Conservation (phyloP, 176 grass and related monocot genomes). For the Otatea glauca region DNA sequence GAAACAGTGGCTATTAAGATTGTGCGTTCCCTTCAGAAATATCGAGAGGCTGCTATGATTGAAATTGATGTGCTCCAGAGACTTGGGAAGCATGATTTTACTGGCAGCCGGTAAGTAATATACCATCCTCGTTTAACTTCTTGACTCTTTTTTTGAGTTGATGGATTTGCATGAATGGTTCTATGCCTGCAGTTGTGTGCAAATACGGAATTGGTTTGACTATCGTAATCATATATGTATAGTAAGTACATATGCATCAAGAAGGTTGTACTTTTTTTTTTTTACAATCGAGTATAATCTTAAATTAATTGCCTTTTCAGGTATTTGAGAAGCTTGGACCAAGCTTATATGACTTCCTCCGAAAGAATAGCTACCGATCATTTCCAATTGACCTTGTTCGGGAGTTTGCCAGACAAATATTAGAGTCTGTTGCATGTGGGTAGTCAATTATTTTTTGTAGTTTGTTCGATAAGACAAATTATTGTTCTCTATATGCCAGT, state of each 20-base stretch:
- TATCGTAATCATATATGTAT: slow-evolving; percentile 99
- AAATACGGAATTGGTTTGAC: slow-evolving; percentile 99
- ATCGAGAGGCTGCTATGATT: slow-evolving; percentile 98
- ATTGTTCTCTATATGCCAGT: not conserved
- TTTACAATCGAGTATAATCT: slow-evolving; percentile 35
- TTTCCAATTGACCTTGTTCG: slow-evolving; percentile 88
- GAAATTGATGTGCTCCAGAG: slow-evolving; percentile 96
- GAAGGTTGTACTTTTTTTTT: slow-evolving; percentile 35
- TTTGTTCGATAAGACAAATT: not conserved
- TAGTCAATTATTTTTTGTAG: slow-evolving; percentile 13
- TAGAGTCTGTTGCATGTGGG: slow-evolving; percentile 93
- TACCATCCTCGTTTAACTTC: slow-evolving; percentile 43
- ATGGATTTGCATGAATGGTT: slow-evolving; percentile 87
- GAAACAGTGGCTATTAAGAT: slow-evolving; percentile 95
- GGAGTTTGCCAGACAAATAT: slow-evolving; percentile 90
- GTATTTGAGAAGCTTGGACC: slow-evolving; percentile 97
- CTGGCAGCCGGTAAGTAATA: slow-evolving; percentile 69
- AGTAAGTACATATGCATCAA: slow-evolving; percentile 90
- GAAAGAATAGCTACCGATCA: slow-evolving; percentile 80
- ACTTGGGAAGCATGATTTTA: slow-evolving; percentile 83
- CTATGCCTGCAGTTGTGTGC: slow-evolving; percentile 97
- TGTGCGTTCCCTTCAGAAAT: slow-evolving; percentile 88
- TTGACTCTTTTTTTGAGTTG: slow-evolving; percentile 64
- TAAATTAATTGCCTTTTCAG: slow-evolving; percentile 54
- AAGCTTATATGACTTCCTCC: slow-evolving; percentile 86